Evolutionary conservation across 2,329 filamentous ascomycete genomes (phyloP), one percentile per base, ranked within the genome.

Genomic region (Fusarium setosum): DNA sequence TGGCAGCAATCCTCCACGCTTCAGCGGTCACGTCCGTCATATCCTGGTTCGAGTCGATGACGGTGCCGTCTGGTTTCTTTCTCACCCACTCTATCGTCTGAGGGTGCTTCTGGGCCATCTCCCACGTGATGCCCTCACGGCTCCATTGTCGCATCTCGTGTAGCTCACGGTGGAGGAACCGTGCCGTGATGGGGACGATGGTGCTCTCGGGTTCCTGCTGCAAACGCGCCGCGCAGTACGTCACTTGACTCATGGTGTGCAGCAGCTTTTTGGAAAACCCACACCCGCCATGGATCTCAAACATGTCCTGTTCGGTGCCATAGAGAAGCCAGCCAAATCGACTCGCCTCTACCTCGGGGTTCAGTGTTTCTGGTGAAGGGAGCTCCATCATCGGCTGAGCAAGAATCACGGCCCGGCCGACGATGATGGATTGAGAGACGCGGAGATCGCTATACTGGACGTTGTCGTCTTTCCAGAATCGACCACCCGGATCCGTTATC

Each of bases 11-110:
- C 45, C 79, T 76, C 79, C 79, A 81, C 10, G 78, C 76, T 61
- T 81, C 79, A 1, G 79, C 79, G 6, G 79, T 80, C 10, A 79
- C 75, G 31, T 77, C 73, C 1, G 78, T 80, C 79, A 81, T 81
- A 9, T 70, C 69, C 8, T 70, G 42, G n/a, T 73, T 62, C 4
- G 70, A 68, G 18, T 68, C 49, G 17, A 79, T 75, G 1, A 70
- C 40, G 32, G 65, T 74, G 8, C 56, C 65, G 9, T 69, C 59
- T 0, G 71, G 60, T 15, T 63, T 66, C 3, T 42, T 31, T 18
- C 73, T 69, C n/a, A 79, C 73, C 74, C 74, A 76, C 7, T 73
- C 67, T 40, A 75, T 75, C 20, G 65, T 59, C 12, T 61, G 65
- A 23, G 26, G 60, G 6, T 40, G 54, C 7, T 59, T 35, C 38